Percentiles rank a stretch among this genome's conserved stretches.
Conservation (phyloP, 1,284 basidiomycete genomes). For the Ustanciosporium gigantosporum region DNA sequence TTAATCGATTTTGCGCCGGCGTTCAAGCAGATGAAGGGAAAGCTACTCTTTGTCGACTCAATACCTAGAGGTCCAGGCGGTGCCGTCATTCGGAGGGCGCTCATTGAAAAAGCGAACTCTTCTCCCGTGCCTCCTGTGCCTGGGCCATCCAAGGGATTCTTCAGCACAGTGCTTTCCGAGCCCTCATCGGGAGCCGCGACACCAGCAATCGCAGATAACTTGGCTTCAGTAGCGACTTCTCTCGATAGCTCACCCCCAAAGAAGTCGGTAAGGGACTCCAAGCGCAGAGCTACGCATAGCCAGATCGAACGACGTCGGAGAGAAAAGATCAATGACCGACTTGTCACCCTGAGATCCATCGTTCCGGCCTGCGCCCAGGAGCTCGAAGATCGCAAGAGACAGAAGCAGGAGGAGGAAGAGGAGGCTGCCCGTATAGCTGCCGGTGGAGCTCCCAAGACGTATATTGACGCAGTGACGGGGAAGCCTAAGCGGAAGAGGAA, state of each 20-base stretch:
- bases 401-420: slow-evolving; percentile 43
- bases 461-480: slow-evolving; percentile 39
- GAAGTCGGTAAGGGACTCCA: slow-evolving; percentile 39
- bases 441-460: slow-evolving; percentile 29
- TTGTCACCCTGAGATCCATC: slow-evolving; percentile 51
- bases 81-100: slow-evolving; percentile 5
- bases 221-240: no score
- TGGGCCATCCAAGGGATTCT: slow-evolving; percentile 26
- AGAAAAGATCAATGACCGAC: slow-evolving; percentile 60
- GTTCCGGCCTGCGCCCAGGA: slow-evolving; percentile 56
- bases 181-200: slow-evolving; percentile 4
- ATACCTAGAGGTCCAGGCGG: slow-evolving; percentile 13
- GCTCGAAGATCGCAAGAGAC: slow-evolving; percentile 39
- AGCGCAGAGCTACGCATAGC: slow-evolving; percentile 52
- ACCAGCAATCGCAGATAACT: neutral
- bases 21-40: slow-evolving; percentile 32
- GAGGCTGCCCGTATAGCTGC: slow-evolving; percentile 36
- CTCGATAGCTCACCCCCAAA: slow-evolving; percentile 7
- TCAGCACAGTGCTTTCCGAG: slow-evolving; percentile 36
- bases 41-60: slow-evolving; percentile 26
- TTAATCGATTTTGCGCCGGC: slow-evolving; percentile 18
- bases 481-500: slow-evolving; percentile 51
- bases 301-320: slow-evolving; percentile 58
- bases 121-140: slow-evolving; percentile 1
- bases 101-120: slow-evolving; percentile 22